Percentiles rank a stretch among this genome's conserved stretches.
Conservation (phyloP, 306 rosid genomes). For the Hylodesmum podocarpum region DNA sequence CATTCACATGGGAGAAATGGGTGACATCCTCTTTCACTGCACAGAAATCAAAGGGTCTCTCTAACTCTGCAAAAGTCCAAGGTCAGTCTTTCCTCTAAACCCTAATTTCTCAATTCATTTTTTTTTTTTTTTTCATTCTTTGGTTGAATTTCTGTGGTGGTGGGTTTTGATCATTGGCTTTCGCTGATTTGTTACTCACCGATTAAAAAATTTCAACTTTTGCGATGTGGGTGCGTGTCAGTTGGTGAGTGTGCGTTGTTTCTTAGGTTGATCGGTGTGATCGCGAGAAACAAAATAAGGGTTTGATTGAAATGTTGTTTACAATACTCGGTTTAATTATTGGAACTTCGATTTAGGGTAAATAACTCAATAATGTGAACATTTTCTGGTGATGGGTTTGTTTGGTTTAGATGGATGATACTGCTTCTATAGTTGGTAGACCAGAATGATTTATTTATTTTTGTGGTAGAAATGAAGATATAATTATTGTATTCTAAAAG, state of each 20-base stretch:
- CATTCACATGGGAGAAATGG: constrained; percentile 22
- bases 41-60: constrained; percentile 30
- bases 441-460: neutral
- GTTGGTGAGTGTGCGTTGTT: neutral
- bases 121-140: neutral
- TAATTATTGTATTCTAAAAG: neutral
- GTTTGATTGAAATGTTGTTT: neutral
- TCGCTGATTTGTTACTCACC: neutral
- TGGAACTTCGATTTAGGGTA: constrained; percentile 20
- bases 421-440: neutral
- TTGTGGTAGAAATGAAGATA: neutral
- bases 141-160: neutral
- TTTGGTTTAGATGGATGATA: neutral
- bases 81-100: constrained; percentile 58
- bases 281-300: neutral
- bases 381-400: constrained; percentile 8
- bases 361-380: neutral
- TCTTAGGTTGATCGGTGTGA: neutral
- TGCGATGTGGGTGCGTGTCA: neutral
- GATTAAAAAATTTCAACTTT: constrained; percentile 19
- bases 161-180: neutral
- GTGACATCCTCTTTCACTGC: neutral
- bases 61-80: constrained; percentile 54
- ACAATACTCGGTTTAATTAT: neutral
- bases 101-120: constrained; percentile 19